Evolutionary conservation across 441 rosid species (phyloP).

Genomic region (Erysimum pusillum): DNA sequence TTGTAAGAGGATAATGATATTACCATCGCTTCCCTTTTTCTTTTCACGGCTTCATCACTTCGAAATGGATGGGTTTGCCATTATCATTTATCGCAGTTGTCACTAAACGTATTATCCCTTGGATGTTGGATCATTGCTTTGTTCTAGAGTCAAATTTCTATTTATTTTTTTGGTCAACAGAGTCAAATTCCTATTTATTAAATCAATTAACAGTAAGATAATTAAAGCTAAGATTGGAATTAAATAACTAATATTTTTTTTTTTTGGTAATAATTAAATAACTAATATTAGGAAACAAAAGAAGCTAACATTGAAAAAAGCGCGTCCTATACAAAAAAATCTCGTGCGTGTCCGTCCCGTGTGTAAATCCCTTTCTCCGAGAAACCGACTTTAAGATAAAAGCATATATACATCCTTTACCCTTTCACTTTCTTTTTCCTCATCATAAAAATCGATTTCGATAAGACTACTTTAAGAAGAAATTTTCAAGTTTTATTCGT

Average conservation of each 20-base stretch:
- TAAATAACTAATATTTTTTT: background rate
- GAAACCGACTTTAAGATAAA: conserved; percentile 25
- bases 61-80: background rate
- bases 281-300: background rate
- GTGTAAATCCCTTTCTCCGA: conserved; percentile 9
- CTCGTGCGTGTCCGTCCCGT: conserved; percentile 37
- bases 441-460: background rate
- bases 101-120: background rate
- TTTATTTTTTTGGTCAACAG: too few species aligned
- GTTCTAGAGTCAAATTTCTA: background rate
- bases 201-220: conserved; percentile 22
- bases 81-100: background rate
- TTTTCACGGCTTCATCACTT: background rate
- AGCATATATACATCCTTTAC: background rate
- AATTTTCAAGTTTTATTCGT: background rate
- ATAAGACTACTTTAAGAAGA: background rate
- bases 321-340: conserved; percentile 28
- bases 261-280: too few species aligned
- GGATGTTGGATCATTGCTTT: background rate
- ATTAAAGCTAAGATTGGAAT: background rate
- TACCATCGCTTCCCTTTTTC: too few species aligned
- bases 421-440: background rate
- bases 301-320: background rate
- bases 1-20: too few species aligned
- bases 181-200: background rate